Percentiles rank a stretch among this genome's conserved stretches.
Evolutionary conservation across 2,329 filamentous ascomycete species (phyloP).

Genomic region (Epichloe brachyelytri): DNA sequence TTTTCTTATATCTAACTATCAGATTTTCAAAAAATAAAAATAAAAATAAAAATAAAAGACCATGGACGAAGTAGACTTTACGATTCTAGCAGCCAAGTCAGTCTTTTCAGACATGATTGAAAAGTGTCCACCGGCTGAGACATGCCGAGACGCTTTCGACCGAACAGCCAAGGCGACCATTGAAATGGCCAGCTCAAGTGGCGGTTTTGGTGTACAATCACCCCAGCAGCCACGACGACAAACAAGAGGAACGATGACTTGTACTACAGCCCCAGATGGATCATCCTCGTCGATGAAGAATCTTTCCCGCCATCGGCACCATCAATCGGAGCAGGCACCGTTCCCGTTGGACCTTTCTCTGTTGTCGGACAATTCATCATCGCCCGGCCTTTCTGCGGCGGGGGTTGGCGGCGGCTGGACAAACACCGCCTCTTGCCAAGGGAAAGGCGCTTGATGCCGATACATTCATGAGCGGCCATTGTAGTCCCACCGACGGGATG

Average conservation of each 20-base stretch:
- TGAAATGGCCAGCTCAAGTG: conserved; percentile 83
- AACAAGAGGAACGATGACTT: conserved; percentile 17
- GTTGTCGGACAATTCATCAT: conserved; percentile 28
- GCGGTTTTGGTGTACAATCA: conserved; percentile 51
- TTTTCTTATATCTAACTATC: neutral
- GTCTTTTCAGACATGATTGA: conserved; percentile 85
- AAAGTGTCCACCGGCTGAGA: conserved; percentile 89
- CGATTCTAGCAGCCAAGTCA: conserved; percentile 82
- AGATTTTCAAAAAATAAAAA: too few relatives aligned
- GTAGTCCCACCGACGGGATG: conserved; percentile 17
- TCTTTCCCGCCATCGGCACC: conserved; percentile 14
- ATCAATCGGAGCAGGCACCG: conserved; percentile 18
- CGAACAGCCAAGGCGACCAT: conserved; percentile 91
- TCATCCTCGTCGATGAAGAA: conserved; percentile 9
- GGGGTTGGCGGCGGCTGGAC: conserved; percentile 14
- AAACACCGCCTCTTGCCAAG: conserved; percentile 26
- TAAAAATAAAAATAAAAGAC: conserved; percentile 31
- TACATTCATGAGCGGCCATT: conserved; percentile 17
- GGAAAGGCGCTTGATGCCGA: conserved; percentile 24
- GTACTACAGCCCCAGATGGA: conserved; percentile 17
- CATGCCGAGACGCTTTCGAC: conserved; percentile 88
- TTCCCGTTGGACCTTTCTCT: conserved; percentile 24
- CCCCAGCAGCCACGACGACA: conserved; percentile 14
- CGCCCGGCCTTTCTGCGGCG: conserved; percentile 24
- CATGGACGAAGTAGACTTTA: conserved; percentile 96